Evolutionary conservation across 192 early-diverging fungal genomes (phyloP), one percentile per base, ranked within the genome.

Genomic region (Lunasporangiospora selenospora): DNA sequence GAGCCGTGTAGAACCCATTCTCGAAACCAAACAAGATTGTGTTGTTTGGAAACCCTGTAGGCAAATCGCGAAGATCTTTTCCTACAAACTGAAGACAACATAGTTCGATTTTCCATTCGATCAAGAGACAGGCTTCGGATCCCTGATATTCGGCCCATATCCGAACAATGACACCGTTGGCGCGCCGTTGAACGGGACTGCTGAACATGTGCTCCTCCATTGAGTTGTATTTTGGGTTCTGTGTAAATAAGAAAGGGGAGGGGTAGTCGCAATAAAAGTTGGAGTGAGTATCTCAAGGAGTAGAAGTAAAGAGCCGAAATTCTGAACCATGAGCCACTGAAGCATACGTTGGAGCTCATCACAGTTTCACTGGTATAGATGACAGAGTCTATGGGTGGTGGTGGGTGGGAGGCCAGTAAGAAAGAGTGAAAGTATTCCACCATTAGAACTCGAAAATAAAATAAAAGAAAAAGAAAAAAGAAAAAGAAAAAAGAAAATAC

Each of bases 101-200:
- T 39, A 83, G 62, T 15, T 79, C 75, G 10, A 83, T 47, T n/a
- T 62, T 51, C 82, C 82, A 83, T 51, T 83, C 79, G n/a, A 83
- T 30, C 39, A 83, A 39, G 3, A 67, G 38, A 19, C 36, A 63
- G 26, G 34, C 52, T 7, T 63, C 60, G 3, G 69, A 73, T 29
- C 39, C 59, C n/a, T 47, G 18, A 30, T 52, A 31, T 6, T 61
- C 41, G 10, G 60, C 69, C 69, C 69, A 73, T 55, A 73, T 73
- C 55, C 60, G 30, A 26, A 58, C 31, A 23, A 39, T 34, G 0
- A 73, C 41, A 31, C 55, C 52, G 30, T 30, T 58, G 4, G 55
- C 58, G 11, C 69, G 46, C 9, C 60, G 53, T 29, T 34, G 50
- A 9, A 43, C 26, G 21, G 36, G 59, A 34, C 63, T 61, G 36